Percentiles rank a stretch among this genome's conserved stretches.
phyloP scores from a whole-genome alignment of 2,329 filamentous ascomycete genomes.

The Trichoderma oligosporum region DNA sequence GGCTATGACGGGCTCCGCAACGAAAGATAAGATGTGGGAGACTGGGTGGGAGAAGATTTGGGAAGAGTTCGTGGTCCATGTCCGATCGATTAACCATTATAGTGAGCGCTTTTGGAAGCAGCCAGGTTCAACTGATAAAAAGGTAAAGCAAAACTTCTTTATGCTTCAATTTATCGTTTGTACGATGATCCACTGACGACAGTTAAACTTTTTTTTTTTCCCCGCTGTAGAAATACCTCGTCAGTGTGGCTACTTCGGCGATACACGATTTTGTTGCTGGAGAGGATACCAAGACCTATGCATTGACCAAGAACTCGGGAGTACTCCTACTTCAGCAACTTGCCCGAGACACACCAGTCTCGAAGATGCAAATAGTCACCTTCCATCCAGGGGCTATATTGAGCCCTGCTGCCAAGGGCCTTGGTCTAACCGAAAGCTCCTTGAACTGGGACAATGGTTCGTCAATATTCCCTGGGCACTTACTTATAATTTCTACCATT shows the following conservation, averaged over 20 bases:
- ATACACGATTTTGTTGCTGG: conserved; percentile 26
- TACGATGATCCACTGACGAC: not conserved
- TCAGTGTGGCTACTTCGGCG: conserved; percentile 13
- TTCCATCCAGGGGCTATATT: conserved; percentile 37
- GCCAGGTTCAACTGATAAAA: conserved; percentile 29
- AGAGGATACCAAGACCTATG: conserved; percentile 26
- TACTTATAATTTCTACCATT: not conserved
- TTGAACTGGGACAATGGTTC: conserved; percentile 11
- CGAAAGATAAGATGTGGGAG: conserved; percentile 9
- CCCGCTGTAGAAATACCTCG: conserved; percentile 4
- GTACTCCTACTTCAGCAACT: conserved; percentile 34
- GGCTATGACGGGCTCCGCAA: conserved; percentile 8
- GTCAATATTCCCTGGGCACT: not conserved
- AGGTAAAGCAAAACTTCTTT: not conserved
- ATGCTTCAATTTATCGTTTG: not conserved
- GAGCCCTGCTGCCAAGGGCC: conserved; percentile 26
- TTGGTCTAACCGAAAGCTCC: conserved; percentile 16
- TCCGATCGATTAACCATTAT: conserved; percentile 19
- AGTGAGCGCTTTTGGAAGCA: conserved; percentile 25
- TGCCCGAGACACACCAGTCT: conserved; percentile 28
- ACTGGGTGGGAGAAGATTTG: conserved; percentile 16
- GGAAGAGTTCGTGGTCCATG: conserved; percentile 19
- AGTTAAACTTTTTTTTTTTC: too few species aligned
- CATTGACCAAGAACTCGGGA: conserved; percentile 34
- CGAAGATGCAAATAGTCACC: conserved; percentile 37